phyloP scores from a whole-genome alignment of 176 grass and related monocot species.

The Tillandsia leiboldiana region DNA sequence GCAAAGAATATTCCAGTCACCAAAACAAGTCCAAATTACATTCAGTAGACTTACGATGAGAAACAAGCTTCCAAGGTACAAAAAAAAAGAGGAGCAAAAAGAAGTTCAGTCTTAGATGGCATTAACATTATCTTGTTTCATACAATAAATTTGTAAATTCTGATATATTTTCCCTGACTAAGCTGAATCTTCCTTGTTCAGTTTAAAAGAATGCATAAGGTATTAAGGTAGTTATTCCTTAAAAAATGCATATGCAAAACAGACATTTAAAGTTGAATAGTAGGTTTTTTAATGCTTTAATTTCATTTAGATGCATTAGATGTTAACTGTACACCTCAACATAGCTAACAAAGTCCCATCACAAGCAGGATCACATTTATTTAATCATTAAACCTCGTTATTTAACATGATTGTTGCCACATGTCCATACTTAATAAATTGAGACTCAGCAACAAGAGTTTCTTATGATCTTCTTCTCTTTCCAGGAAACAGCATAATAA shows the following conservation, averaged over 20 bases:
- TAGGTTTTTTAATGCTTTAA: neutral
- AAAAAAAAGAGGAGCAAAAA: neutral
- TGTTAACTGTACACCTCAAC: neutral
- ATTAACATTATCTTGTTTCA: neutral
- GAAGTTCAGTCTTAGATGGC: neutral
- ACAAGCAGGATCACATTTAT: neutral
- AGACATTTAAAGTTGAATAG: neutral
- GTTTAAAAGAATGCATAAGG: neutral
- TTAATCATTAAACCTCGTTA: too few relatives aligned
- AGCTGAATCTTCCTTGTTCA: neutral
- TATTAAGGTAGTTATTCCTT: neutral
- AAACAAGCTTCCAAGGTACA: neutral
- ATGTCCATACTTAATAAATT: too few relatives aligned
- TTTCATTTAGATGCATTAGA: neutral
- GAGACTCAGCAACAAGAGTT: too few relatives aligned
- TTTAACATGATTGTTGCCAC: too few relatives aligned
- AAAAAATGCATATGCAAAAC: neutral
- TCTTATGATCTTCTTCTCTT: neutral
- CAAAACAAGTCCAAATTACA: neutral
- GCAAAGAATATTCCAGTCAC: neutral
- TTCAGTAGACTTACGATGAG: neutral
- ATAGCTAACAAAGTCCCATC: neutral
- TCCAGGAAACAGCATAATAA: neutral
- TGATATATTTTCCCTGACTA: neutral
- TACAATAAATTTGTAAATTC: neutral